A percentile compares a stretch with the other conserved stretches of the same genome.
Conservation (phyloP, 345 rosid species). For the Salix purpurea region DNA sequence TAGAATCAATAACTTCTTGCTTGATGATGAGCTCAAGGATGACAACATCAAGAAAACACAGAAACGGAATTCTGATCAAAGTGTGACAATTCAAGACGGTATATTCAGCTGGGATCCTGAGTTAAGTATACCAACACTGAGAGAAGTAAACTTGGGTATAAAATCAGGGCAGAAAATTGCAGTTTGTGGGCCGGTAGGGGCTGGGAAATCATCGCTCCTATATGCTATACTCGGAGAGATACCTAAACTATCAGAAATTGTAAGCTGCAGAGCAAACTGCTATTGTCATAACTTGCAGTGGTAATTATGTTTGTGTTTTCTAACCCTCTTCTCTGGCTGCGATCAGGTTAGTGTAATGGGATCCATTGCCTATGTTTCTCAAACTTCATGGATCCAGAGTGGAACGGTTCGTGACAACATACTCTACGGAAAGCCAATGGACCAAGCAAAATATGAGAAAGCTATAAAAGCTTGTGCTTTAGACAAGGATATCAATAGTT, state of each 20-base stretch:
- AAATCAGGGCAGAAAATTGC: constrained; percentile 55
- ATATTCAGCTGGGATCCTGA: constrained; percentile 55
- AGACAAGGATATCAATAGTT: constrained; percentile 50
- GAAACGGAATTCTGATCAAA: constrained; percentile 26
- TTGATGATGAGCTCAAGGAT: constrained; percentile 49
- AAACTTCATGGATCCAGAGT: constrained; percentile 80
- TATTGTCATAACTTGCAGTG: not conserved
- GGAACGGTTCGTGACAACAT: constrained; percentile 51
- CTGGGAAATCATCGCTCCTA: constrained; percentile 71
- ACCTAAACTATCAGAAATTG: constrained; percentile 47
- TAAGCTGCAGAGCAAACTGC: not conserved
- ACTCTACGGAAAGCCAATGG: constrained; percentile 20
- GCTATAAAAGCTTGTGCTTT: constrained; percentile 58
- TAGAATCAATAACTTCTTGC: constrained; percentile 54
- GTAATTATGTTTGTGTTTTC: not conserved
- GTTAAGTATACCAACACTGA: constrained; percentile 36
- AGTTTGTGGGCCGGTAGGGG: constrained; percentile 66
- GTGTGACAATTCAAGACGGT: constrained; percentile 38
- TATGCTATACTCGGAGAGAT: constrained; percentile 67
- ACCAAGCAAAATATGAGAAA: constrained; percentile 14
- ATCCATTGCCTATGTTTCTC: constrained; percentile 62
- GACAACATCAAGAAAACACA: constrained; percentile 28
- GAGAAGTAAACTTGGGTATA: constrained; percentile 45
- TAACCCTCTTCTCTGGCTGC: not conserved
- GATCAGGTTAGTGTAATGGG: constrained; percentile 46